These are phyloP conservation scores for Schizophyllum commune DNA, from an alignment of 1,284 basidiomycete species.

Conservation along the genomic window DNA sequence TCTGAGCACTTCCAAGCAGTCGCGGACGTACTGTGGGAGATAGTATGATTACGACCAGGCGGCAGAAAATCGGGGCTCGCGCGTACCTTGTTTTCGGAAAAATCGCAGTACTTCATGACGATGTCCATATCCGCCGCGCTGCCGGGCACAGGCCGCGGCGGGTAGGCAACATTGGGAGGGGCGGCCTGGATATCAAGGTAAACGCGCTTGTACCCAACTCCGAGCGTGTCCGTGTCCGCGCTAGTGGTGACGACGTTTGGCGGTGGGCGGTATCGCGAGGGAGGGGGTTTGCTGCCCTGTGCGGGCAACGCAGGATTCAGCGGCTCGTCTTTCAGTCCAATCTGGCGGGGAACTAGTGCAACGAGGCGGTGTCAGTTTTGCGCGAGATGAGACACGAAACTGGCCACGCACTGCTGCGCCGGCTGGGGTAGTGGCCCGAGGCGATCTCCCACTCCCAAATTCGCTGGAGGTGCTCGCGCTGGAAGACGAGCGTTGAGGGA, in stretches of 20 bases:
- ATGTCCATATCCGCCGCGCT: constrained; percentile 82
- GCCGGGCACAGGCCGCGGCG: constrained; percentile 76
- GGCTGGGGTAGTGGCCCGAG: constrained; percentile 66
- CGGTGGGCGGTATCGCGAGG: constrained; percentile 31
- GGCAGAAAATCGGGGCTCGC: background rate
- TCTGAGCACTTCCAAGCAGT: constrained; percentile 72
- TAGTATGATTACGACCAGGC: background rate
- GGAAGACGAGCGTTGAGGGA: constrained; percentile 57
- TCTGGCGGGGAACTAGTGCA: constrained; percentile 42
- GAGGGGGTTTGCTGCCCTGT: constrained; percentile 23
- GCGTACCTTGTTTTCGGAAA: constrained; percentile 67
- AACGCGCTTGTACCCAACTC: constrained; percentile 66
- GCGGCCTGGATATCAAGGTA: constrained; percentile 64
- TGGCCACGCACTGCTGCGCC: constrained; percentile 40
- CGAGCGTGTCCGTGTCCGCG: constrained; percentile 35
- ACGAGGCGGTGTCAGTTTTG: background rate
- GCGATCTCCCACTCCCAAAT: constrained; percentile 78
- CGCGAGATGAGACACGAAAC: constrained; percentile 5
- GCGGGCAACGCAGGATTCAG: constrained; percentile 48
- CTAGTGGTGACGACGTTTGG: constrained; percentile 39
- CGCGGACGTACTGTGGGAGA: constrained; percentile 57
- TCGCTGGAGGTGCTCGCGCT: constrained; percentile 51
- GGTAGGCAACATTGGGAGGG: constrained; percentile 57
- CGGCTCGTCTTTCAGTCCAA: constrained; percentile 40
- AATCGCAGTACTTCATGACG: constrained; percentile 85